Evolutionary conservation across 495 filamentous ascomycete genomes (phyloP).

Genomic region (Jackrogersella multiformis): DNA sequence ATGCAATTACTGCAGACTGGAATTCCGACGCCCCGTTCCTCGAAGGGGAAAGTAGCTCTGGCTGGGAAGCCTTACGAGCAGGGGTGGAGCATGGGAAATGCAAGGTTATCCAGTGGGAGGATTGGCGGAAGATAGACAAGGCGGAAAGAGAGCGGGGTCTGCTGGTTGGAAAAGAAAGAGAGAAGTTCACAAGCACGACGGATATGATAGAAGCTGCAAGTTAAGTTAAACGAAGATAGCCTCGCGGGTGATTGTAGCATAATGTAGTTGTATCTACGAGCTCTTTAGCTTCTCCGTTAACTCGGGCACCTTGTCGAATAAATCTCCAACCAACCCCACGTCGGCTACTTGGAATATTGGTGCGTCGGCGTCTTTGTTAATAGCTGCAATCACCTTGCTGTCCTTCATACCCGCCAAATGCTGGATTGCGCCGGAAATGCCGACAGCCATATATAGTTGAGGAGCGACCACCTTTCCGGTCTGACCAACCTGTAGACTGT

Average conservation of each 20-base stretch:
- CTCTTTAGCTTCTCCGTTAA: slow-evolving; percentile 92
- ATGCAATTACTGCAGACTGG: slow-evolving; percentile 82
- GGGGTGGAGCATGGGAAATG: slow-evolving; percentile 39
- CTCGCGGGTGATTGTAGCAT: slow-evolving; percentile 30
- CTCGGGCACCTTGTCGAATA: slow-evolving; percentile 96
- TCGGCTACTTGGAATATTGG: slow-evolving; percentile 99
- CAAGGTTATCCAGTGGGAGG: slow-evolving; percentile 76
- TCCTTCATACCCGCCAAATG: slow-evolving; percentile 99
- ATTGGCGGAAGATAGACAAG: slow-evolving; percentile 87
- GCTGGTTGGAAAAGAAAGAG: slow-evolving; percentile 76
- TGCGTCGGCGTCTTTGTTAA: slow-evolving; percentile 97
- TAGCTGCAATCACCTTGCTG: slow-evolving; percentile 98
- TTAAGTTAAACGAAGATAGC: slow-evolving; percentile 22
- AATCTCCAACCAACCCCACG: slow-evolving; percentile 91
- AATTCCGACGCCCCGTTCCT: slow-evolving; percentile 57
- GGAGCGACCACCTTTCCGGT: slow-evolving; percentile 98
- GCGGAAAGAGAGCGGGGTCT: slow-evolving; percentile 75
- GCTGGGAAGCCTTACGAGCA: slow-evolving; percentile 72
- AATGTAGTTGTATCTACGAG: slow-evolving; percentile 52
- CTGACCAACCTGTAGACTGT: slow-evolving; percentile 97
- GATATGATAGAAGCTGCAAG: slow-evolving; percentile 76
- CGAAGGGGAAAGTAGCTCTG: slow-evolving; percentile 57
- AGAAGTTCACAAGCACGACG: slow-evolving; percentile 78
- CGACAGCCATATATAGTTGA: slow-evolving; percentile 92
- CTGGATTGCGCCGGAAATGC: slow-evolving; percentile 97